A percentile compares a stretch with the other conserved stretches of the same genome.
Conservation (phyloP, 2,329 filamentous ascomycete species). For the Myriosclerotinia scirpicola region DNA sequence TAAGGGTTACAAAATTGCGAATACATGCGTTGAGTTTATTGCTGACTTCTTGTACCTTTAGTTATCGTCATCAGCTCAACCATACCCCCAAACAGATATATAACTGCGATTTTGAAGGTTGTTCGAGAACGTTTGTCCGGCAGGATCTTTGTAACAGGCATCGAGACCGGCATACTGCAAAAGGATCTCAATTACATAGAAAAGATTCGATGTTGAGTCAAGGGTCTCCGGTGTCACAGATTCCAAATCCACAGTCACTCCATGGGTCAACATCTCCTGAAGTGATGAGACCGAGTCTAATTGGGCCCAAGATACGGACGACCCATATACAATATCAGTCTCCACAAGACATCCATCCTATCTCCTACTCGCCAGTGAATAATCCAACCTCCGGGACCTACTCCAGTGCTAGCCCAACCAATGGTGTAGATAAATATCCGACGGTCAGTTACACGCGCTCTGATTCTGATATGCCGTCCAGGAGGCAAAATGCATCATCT, state of each 20-base stretch:
- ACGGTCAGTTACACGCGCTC: conserved; percentile 37
- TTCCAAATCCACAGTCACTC: conserved; percentile 30
- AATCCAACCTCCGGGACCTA: conserved; percentile 38
- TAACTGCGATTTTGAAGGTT: conserved; percentile 88
- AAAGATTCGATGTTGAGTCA: conserved; percentile 64
- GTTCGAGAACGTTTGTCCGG: conserved; percentile 85
- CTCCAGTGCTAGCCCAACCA: conserved; percentile 33
- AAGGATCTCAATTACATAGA: conserved; percentile 72
- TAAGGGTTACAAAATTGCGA: conserved; percentile 50
- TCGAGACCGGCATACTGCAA: conserved; percentile 75
- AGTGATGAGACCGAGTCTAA: conserved; percentile 34
- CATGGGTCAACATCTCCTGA: conserved; percentile 39
- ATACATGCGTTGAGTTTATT: not conserved
- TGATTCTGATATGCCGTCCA: conserved; percentile 37
- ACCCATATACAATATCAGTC: conserved; percentile 39
- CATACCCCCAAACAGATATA: conserved; percentile 96
- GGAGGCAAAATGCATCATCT: conserved; percentile 31
- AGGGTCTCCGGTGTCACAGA: conserved; percentile 41
- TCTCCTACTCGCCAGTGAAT: conserved; percentile 38
- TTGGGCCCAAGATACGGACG: conserved; percentile 34
- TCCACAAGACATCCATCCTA: conserved; percentile 36
- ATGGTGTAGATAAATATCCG: conserved; percentile 33
- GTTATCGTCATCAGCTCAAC: conserved; percentile 89
- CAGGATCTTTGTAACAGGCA: conserved; percentile 89
- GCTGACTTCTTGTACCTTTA: conserved; percentile 38